These are phyloP conservation scores for Sesbania bispinosa DNA, from an alignment of 306 rosid genomes.

Conservation along the genomic window DNA sequence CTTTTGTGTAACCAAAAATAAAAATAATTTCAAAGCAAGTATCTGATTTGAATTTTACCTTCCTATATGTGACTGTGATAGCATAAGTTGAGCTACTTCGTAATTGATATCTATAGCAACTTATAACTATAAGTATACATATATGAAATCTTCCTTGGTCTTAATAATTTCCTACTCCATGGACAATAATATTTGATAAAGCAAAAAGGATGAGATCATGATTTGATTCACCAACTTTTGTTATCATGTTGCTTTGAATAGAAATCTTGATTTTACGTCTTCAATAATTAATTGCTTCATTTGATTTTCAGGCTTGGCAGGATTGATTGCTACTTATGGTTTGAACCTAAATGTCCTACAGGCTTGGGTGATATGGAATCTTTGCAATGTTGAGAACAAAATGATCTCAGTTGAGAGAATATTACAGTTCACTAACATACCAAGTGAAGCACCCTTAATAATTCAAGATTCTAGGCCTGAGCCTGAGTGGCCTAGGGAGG, in stretches of 20 bases:
- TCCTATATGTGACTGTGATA: background rate
- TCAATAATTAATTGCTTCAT: background rate
- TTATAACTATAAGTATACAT: background rate
- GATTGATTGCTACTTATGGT: constrained; percentile 58
- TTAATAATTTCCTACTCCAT: background rate
- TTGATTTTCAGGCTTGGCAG: constrained; percentile 51
- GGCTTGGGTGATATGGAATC: constrained; percentile 85
- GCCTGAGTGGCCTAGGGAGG: constrained; percentile 50
- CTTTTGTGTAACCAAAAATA: background rate
- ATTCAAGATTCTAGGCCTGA: constrained; percentile 49
- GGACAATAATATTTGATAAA: background rate
- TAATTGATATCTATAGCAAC: background rate
- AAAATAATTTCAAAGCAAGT: background rate
- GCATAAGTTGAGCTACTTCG: background rate
- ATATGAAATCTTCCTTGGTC: background rate
- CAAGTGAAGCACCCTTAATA: constrained; percentile 51
- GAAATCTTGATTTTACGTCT: background rate
- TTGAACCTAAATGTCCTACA: constrained; percentile 66
- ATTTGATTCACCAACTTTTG: too few species aligned
- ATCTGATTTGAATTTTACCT: background rate
- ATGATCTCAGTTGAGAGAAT: constrained; percentile 81
- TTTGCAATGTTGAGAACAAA: too few species aligned
- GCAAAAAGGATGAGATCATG: background rate
- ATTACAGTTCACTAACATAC: constrained; percentile 52
- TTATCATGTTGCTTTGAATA: background rate